A percentile compares a stretch with the other conserved stretches of the same genome.
Conservation (phyloP, 192 early-diverging fungal genomes). For the Coemansia umbellata region DNA sequence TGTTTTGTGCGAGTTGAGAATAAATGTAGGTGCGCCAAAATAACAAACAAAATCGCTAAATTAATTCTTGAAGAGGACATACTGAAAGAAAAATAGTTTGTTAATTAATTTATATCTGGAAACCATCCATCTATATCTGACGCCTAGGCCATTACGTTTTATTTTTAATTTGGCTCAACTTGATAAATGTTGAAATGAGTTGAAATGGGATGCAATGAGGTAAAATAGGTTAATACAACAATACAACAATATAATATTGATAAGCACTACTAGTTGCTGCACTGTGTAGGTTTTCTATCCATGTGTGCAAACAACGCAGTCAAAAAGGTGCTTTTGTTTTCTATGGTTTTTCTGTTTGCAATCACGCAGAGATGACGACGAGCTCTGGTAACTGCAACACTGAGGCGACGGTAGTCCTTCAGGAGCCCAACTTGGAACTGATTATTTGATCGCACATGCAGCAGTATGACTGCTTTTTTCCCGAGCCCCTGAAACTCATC, state of each 20-base stretch:
- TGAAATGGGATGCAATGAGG: too few relatives aligned
- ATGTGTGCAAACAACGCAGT: background rate
- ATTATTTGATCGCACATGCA: constrained; percentile 72
- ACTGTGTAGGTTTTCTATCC: background rate
- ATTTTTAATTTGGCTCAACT: too few relatives aligned
- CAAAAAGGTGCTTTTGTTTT: background rate
- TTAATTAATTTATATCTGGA: too few relatives aligned
- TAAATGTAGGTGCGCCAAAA: too few relatives aligned
- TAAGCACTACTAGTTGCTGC: background rate
- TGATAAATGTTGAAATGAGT: too few relatives aligned
- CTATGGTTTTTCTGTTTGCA: background rate
- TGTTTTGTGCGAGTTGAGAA: too few relatives aligned
- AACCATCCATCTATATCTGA: too few relatives aligned
- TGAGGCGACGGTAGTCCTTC: constrained; percentile 69
- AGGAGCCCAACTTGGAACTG: constrained; percentile 73
- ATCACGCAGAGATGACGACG: background rate
- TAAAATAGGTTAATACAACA: too few relatives aligned
- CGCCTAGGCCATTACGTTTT: too few relatives aligned
- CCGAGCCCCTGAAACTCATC: constrained; percentile 87
- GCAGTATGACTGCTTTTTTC: constrained; percentile 79
- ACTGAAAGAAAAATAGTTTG: too few relatives aligned
- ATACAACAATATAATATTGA: background rate
- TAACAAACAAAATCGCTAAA: too few relatives aligned
- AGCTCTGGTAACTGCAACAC: constrained; percentile 73
- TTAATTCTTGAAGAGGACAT: too few relatives aligned